Percentiles rank a stretch among this genome's conserved stretches.
phyloP scores from a whole-genome alignment of 352 stramenopile genomes.

The Phytophthora europaea region DNA sequence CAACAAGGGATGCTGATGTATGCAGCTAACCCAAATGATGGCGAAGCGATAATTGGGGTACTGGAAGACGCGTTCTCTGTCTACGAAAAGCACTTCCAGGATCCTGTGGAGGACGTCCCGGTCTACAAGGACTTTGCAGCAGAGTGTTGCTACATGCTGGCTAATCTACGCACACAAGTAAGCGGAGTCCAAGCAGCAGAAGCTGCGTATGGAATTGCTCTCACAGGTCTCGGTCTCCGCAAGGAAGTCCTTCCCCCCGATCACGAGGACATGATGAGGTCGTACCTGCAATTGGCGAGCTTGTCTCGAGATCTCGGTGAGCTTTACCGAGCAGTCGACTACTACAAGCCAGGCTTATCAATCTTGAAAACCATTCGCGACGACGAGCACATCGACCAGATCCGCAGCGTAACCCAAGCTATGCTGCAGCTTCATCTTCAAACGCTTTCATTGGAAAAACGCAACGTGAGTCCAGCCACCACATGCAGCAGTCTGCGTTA shows the following conservation, averaged over 20 bases:
- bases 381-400: conserved; percentile 37
- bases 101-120: conserved; percentile 26
- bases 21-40: conserved; percentile 7
- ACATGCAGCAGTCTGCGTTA: not conserved
- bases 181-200: conserved; percentile 35
- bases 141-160: conserved; percentile 53
- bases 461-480: conserved; percentile 29
- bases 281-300: conserved; percentile 55
- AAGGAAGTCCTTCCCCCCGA: conserved; percentile 38
- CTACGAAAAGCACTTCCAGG: conserved; percentile 59
- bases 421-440: conserved; percentile 55
- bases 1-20: conserved; percentile 54
- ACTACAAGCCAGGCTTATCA: conserved; percentile 48
- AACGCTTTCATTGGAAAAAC: conserved; percentile 48
- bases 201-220: conserved; percentile 52
- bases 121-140: conserved; percentile 41
- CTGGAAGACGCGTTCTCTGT: conserved; percentile 65
- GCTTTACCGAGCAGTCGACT: conserved; percentile 65
- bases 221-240: conserved; percentile 48
- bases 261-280: conserved; percentile 49
- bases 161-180: conserved; percentile 30
- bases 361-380: conserved; percentile 41
- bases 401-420: conserved; percentile 49
- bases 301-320: conserved; percentile 57
- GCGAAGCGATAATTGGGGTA: conserved; percentile 52